phyloP scores from a whole-genome alignment of 1,284 basidiomycete genomes.

The Microbotryomycetes sp. region DNA sequence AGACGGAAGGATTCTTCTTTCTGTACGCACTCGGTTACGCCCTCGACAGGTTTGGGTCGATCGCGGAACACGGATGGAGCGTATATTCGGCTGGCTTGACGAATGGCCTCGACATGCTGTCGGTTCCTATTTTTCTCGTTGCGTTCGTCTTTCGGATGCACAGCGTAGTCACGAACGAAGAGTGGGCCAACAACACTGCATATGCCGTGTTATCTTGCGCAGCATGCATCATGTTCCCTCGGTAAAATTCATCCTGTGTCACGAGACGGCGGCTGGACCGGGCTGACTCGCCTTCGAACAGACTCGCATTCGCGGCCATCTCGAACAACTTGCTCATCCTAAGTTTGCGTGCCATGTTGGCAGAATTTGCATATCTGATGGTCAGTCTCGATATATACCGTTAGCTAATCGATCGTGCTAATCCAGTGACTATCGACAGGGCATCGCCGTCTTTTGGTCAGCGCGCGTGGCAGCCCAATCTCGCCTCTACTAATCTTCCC shows the following conservation, averaged over 20 bases:
- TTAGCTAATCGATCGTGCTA: background rate
- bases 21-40: constrained; percentile 38
- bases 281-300: constrained; percentile 1
- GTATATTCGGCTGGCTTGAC: constrained; percentile 39
- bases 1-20: constrained; percentile 34
- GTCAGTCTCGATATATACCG: constrained; percentile 25
- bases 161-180: constrained; percentile 33
- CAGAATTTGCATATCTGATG: constrained; percentile 40
- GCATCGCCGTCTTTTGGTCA: constrained; percentile 30
- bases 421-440: background rate
- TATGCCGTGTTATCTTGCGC: constrained; percentile 40
- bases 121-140: constrained; percentile 38
- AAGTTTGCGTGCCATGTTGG: constrained; percentile 42
- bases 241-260: constrained; percentile 7
- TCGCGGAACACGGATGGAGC: constrained; percentile 34
- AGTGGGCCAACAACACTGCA: constrained; percentile 34
- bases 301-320: constrained; percentile 41
- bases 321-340: constrained; percentile 43
- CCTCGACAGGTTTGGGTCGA: constrained; percentile 35
- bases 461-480: background rate
- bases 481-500: background rate
- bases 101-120: constrained; percentile 41
- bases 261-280: background rate
- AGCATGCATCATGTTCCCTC: constrained; percentile 39
- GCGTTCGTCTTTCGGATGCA: constrained; percentile 40